Conservation (phyloP, 108 stramenopile species). For the Aureococcus anophagefferens region DNA sequence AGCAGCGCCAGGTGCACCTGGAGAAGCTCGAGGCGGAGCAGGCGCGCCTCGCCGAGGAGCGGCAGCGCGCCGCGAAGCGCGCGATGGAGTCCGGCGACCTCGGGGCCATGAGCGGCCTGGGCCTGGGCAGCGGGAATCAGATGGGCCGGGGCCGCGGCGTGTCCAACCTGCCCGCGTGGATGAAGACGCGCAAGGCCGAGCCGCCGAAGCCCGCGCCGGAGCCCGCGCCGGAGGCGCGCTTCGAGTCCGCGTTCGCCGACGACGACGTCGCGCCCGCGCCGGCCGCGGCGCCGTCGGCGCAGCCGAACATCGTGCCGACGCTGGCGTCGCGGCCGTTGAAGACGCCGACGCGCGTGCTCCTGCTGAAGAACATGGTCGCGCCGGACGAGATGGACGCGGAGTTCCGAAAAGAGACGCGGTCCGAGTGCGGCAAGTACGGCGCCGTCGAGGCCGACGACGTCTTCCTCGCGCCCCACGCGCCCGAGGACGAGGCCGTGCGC, state of each 20-base stretch:
- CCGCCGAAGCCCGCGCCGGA: too few species aligned
- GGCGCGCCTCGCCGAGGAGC: not conserved
- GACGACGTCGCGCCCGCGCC: too few species aligned
- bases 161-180: too few species aligned
- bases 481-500: not conserved
- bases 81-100: not conserved
- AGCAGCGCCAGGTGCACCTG: not conserved
- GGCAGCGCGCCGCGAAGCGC: not conserved
- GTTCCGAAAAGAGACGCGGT: not conserved
- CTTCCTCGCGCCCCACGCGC: too few species aligned
- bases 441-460: not conserved
- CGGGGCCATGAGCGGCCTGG: not conserved
- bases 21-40: not conserved
- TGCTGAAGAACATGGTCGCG: not conserved
- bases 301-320: not conserved
- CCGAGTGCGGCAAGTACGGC: not conserved
- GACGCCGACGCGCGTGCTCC: not conserved
- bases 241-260: too few species aligned
- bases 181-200: not conserved
- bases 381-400: not conserved
- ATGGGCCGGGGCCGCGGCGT: too few species aligned
- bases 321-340: not conserved
- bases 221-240: too few species aligned
- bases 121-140: too few species aligned
- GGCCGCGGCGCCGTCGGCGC: not conserved